Base-by-base conservation (phyloP, 148 eudicot species). In the Amaranthus palmeri region DNA sequence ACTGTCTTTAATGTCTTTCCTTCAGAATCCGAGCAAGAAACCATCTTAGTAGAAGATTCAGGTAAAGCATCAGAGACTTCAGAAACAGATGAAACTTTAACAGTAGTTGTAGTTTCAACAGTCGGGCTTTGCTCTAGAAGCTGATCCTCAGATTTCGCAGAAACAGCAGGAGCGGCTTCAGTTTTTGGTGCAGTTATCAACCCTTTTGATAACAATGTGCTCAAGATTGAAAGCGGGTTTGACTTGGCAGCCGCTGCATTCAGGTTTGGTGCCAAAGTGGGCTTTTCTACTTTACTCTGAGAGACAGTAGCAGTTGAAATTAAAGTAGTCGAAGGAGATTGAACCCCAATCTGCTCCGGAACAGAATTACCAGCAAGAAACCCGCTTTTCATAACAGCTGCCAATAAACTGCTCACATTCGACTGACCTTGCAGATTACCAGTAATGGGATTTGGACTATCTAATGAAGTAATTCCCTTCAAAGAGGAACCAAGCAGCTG, bases 201-300 rank as follows among this genome's bases (percentile, higher is more conserved):
- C 36, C 36, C 36, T 25, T 25, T 25, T 9, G 90, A 87, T 67
- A 95, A 81, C 83, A 95, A 84, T 65, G 98, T 71, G 77, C 83
- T 89, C 65, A 95, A 80, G 56, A 95, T 88, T 14, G 97, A 86
- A 70, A 89, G 82, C 17, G 88, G 88, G 77, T 81, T 80, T 61
- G 92, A 74, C 49, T 74, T 66, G 61, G 80, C 70, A 75, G 77
- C 76, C 61, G 62, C 74, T 43, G 53, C 55, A 65, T 72, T 76
- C 25, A 87, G 77, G 67, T 79, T 79, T 61, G 74, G 81, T 68
- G 80, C 71, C 53, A 80, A 68, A 40, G 81, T 80, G 59, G 80
- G 86, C 73, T 66, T 83, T 53, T 84, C 87, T 15, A 76, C 43
- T 77, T 86, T 82, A 70, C 54, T 69, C 66, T 78, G 82, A 66